Percentiles rank a stretch among this genome's conserved stretches.
phyloP scores from a whole-genome alignment of 176 grass and related monocot genomes.

The Aegilops tauschii region DNA sequence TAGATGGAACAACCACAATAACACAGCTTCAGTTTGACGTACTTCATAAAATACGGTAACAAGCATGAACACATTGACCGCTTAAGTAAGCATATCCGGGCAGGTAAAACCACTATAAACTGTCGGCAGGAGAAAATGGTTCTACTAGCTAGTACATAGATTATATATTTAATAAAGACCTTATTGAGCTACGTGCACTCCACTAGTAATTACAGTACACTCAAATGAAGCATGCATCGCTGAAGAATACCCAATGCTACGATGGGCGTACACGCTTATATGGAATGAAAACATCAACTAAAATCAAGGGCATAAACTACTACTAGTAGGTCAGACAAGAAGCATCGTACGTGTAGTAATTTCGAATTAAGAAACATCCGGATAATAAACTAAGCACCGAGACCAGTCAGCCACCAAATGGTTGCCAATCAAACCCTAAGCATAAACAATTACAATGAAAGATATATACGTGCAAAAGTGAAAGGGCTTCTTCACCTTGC shows the following conservation, averaged over 20 bases:
- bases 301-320: neutral
- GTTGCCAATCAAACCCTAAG: neutral
- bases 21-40: neutral
- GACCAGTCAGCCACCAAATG: neutral
- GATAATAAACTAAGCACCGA: neutral
- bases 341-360: neutral
- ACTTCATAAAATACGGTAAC: neutral
- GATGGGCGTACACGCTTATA: neutral
- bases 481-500: constrained; percentile 31
- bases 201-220: neutral
- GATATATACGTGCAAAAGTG: neutral
- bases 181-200: neutral
- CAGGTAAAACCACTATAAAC: neutral
- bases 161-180: constrained; percentile 2
- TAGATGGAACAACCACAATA: neutral
- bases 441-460: neutral
- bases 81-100: neutral
- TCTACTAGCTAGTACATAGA: neutral
- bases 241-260: constrained; percentile 10
- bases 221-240: neutral
- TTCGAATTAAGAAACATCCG: neutral
- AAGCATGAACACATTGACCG: neutral
- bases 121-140: neutral
- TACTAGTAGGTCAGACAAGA: neutral
- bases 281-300: neutral